These are phyloP conservation scores for Gastrolobium villosum DNA, from an alignment of 306 rosid species.

Conservation along the genomic window DNA sequence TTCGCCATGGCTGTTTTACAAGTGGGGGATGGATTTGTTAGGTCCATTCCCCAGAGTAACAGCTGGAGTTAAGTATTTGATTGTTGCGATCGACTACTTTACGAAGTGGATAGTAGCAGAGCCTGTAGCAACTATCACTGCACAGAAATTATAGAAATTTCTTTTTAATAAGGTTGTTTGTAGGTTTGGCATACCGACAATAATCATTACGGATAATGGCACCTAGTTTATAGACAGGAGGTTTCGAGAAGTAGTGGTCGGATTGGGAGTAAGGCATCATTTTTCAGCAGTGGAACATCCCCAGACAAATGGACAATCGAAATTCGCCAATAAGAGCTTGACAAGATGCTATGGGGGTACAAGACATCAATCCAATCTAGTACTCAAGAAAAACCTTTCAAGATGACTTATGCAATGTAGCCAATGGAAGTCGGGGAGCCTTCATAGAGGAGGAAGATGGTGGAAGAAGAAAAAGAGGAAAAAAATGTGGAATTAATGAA, in stretches of 20 bases:
- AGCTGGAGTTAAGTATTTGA: too few species aligned
- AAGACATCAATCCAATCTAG: too few species aligned
- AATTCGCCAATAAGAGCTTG: neutral
- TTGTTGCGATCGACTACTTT: neutral
- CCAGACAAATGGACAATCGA: neutral
- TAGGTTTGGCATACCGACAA: neutral
- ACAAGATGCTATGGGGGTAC: too few species aligned
- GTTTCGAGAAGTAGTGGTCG: neutral
- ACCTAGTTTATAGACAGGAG: neutral
- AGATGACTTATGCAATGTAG: too few species aligned
- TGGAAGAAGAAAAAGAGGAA: too few species aligned
- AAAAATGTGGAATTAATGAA: too few species aligned
- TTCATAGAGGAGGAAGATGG: too few species aligned
- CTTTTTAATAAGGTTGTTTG: too few species aligned
- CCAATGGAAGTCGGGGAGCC: too few species aligned
- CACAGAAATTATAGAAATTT: neutral
- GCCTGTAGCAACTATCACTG: neutral
- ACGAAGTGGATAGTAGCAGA: neutral
- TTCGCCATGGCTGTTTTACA: neutral
- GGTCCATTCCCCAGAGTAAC: neutral
- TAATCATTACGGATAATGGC: neutral
- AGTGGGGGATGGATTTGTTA: neutral
- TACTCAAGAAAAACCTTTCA: too few species aligned
- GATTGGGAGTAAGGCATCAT: too few species aligned
- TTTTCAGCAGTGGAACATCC: neutral